Evolutionary conservation across 768 basidiomycete species (phyloP).

Genomic region (Suillus discolor): DNA sequence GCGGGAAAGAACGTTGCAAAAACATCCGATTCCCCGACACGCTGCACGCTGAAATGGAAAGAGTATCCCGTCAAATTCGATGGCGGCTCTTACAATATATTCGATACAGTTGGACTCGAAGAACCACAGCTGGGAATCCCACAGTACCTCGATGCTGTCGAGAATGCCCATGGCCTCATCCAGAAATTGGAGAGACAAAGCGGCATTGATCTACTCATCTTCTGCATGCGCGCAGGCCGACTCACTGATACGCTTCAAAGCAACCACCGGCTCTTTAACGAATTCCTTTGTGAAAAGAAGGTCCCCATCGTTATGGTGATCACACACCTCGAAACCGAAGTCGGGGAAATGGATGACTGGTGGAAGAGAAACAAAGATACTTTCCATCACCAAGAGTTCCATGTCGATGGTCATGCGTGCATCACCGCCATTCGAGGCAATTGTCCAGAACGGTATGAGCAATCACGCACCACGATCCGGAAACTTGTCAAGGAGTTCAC

Average conservation of each 20-base stretch:
- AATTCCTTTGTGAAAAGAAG: conserved; percentile 39
- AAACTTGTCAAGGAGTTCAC: conserved; percentile 22
- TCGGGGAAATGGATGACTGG: conserved; percentile 36
- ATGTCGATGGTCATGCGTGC: conserved; percentile 38
- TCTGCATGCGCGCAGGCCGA: conserved; percentile 39
- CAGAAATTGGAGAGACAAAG: conserved; percentile 29
- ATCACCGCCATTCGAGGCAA: conserved; percentile 37
- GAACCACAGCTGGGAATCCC: conserved; percentile 28
- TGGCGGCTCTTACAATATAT: conserved; percentile 17
- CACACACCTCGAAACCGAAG: conserved; percentile 41
- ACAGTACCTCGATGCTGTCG: conserved; percentile 27
- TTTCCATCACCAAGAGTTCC: conserved; percentile 35
- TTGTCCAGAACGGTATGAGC: conserved; percentile 13
- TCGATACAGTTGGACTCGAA: conserved; percentile 6
- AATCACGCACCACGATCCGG: conserved; percentile 31
- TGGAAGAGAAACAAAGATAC: conserved; percentile 35
- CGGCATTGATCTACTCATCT: conserved; percentile 43
- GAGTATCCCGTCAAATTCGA: conserved; percentile 29
- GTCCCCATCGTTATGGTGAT: conserved; percentile 41
- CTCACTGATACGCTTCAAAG: conserved; percentile 36
- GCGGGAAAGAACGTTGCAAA: conserved; percentile 25
- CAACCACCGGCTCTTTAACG: conserved; percentile 41
- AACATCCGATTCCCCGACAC: conserved; percentile 29
- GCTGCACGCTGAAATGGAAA: conserved; percentile 37
- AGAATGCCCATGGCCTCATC: conserved; percentile 34